phyloP scores from a whole-genome alignment of 352 stramenopile species.

The Globisporangium okanoganense region DNA sequence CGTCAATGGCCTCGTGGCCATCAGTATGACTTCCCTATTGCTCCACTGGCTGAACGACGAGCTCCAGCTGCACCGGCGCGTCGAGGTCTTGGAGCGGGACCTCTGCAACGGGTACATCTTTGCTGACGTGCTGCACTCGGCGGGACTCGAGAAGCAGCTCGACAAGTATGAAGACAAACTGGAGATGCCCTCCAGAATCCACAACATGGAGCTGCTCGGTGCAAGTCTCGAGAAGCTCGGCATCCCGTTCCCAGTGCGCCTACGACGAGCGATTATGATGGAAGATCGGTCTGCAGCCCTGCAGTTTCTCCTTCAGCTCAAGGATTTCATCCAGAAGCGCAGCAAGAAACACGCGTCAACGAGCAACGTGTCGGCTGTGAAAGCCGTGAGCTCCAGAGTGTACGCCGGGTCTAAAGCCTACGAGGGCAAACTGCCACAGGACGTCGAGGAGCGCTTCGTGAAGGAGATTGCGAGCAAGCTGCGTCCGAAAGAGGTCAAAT shows the following conservation, averaged over 20 bases:
- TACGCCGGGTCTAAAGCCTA: not conserved
- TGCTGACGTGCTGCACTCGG: slow-evolving; percentile 49
- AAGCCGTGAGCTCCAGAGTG: slow-evolving; percentile 7
- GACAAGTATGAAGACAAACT: slow-evolving; percentile 39
- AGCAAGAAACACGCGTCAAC: slow-evolving; percentile 17
- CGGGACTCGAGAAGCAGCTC: slow-evolving; percentile 43
- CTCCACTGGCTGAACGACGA: slow-evolving; percentile 70
- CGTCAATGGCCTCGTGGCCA: not conserved
- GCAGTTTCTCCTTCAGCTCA: slow-evolving; percentile 60
- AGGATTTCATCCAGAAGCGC: slow-evolving; percentile 38
- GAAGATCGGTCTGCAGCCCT: slow-evolving; percentile 49
- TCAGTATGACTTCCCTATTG: slow-evolving; percentile 49
- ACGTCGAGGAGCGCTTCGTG: slow-evolving; percentile 60
- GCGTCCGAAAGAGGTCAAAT: slow-evolving; percentile 39
- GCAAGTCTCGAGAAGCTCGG: slow-evolving; percentile 31
- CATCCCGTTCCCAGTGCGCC: slow-evolving; percentile 37
- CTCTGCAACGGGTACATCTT: slow-evolving; percentile 69
- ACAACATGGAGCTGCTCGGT: slow-evolving; percentile 59
- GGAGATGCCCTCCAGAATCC: slow-evolving; percentile 35
- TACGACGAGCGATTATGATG: slow-evolving; percentile 59
- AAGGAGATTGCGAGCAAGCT: slow-evolving; percentile 33
- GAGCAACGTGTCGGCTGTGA: not conserved
- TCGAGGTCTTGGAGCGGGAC: slow-evolving; percentile 54
- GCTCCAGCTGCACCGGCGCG: slow-evolving; percentile 38
- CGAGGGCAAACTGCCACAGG: slow-evolving; percentile 13